A percentile compares a stretch with the other conserved stretches of the same genome.
phyloP scores from a whole-genome alignment of 1,284 basidiomycete genomes.

The Gastroboletus turbinatus region DNA sequence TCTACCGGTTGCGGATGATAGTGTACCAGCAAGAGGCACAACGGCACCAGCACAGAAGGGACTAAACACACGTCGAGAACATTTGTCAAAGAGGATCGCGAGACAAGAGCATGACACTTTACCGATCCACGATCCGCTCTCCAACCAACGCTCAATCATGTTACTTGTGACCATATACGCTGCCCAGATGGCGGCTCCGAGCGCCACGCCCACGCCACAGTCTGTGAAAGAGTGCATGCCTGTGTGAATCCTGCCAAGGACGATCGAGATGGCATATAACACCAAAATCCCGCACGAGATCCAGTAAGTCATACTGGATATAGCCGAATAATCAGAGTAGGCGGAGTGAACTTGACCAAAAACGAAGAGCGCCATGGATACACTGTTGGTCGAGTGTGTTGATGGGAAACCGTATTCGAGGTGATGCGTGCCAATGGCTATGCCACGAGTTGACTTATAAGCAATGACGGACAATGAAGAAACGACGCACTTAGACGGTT shows the following conservation, averaged over 20 bases:
- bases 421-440: constrained; percentile 83
- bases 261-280: constrained; percentile 75
- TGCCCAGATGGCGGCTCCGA: constrained; percentile 71
- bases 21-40: constrained; percentile 76
- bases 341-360: constrained; percentile 56
- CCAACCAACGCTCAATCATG: constrained; percentile 51
- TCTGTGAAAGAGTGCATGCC: constrained; percentile 90
- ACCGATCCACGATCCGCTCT: constrained; percentile 55
- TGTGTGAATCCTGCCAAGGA: constrained; percentile 88
- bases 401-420: constrained; percentile 95
- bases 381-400: constrained; percentile 90
- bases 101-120: constrained; percentile 12
- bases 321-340: constrained; percentile 31
- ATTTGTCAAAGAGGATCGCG: background rate
- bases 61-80: constrained; percentile 40
- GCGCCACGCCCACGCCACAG: constrained; percentile 61
- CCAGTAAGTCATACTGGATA: constrained; percentile 48
- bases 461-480: background rate
- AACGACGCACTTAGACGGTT: constrained; percentile 71
- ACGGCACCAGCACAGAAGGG: constrained; percentile 64
- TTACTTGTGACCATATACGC: constrained; percentile 43
- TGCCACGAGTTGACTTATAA: background rate
- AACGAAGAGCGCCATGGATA: constrained; percentile 84
- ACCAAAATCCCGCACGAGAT: constrained; percentile 47
- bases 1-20: constrained; percentile 92